Evolutionary conservation across 2,329 filamentous ascomycete species (phyloP).

Genomic region (Metarhizium sp.): DNA sequence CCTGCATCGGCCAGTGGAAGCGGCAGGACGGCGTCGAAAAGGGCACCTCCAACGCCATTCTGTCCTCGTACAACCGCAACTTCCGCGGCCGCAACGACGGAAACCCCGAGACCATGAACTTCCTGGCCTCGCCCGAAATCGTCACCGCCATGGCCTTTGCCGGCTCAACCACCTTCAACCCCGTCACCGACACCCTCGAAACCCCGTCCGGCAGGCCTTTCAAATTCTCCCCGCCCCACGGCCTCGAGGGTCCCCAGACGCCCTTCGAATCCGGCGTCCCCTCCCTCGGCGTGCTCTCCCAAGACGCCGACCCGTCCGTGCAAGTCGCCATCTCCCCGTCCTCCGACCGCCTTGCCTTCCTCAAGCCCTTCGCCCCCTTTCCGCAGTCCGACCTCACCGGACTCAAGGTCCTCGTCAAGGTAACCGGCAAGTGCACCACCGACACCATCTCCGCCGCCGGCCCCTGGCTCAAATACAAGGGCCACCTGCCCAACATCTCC

Average conservation of each 20-base stretch:
- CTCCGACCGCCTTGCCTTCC: slow-evolving; percentile 81
- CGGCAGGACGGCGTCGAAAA: slow-evolving; percentile 78
- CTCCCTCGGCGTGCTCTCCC: slow-evolving; percentile 62
- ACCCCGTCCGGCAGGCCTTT: slow-evolving; percentile 76
- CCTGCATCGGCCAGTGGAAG: slow-evolving; percentile 93
- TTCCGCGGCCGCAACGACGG: slow-evolving; percentile 96
- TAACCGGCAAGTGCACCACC: slow-evolving; percentile 95
- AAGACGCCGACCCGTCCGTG: slow-evolving; percentile 59
- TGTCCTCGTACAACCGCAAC: slow-evolving; percentile 97
- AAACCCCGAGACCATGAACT: slow-evolving; percentile 97
- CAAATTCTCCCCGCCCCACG: slow-evolving; percentile 72
- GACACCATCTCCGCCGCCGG: slow-evolving; percentile 97
- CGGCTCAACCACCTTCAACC: slow-evolving; percentile 91
- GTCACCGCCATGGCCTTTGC: slow-evolving; percentile 95
- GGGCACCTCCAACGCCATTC: slow-evolving; percentile 84
- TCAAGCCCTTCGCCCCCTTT: slow-evolving; percentile 86
- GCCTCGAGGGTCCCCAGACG: slow-evolving; percentile 50
- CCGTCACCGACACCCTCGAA: slow-evolving; percentile 74
- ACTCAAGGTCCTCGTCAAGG: slow-evolving; percentile 86
- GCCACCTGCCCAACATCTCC: slow-evolving; percentile 93
- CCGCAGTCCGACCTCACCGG: slow-evolving; percentile 63
- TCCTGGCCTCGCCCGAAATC: slow-evolving; percentile 90
- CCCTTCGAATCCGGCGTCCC: slow-evolving; percentile 73
- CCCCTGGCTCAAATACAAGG: slow-evolving; percentile 98
- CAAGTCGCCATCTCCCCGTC: slow-evolving; percentile 72